These are phyloP conservation scores for Neonothopanus nambi DNA, from an alignment of 1,284 basidiomycete genomes.

Conservation along the genomic window DNA sequence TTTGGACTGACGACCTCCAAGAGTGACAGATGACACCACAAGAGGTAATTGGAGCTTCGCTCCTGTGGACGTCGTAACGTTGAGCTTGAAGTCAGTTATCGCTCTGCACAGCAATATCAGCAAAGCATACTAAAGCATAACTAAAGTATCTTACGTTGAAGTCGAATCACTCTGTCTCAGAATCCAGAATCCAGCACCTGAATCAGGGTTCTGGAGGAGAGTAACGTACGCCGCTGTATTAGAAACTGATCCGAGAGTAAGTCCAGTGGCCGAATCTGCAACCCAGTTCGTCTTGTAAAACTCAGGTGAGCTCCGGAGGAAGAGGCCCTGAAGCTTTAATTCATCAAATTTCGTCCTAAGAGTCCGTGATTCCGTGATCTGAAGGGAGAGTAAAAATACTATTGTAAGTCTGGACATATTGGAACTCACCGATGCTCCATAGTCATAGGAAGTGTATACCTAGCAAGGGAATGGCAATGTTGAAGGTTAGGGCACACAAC, in stretches of 20 bases:
- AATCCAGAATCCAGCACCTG: slow-evolving; percentile 66
- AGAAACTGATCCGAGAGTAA: slow-evolving; percentile 29
- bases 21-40: slow-evolving; percentile 49
- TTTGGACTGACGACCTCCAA: slow-evolving; percentile 72
- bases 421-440: slow-evolving; percentile 27
- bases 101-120: slow-evolving; percentile 34
- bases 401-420: too few relatives aligned
- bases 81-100: slow-evolving; percentile 53
- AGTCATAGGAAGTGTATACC: slow-evolving; percentile 44
- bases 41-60: slow-evolving; percentile 51
- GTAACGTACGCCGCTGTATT: slow-evolving; percentile 60
- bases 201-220: slow-evolving; percentile 67
- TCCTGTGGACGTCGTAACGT: slow-evolving; percentile 52
- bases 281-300: slow-evolving; percentile 78
- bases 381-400: too few relatives aligned
- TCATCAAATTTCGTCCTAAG: slow-evolving; percentile 53
- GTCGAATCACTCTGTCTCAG: slow-evolving; percentile 65
- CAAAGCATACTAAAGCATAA: not conserved
- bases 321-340: slow-evolving; percentile 41
- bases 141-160: slow-evolving; percentile 51
- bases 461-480: too few relatives aligned
- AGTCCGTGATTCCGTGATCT: slow-evolving; percentile 39
- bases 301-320: slow-evolving; percentile 67
- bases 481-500: slow-evolving; percentile 46
- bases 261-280: slow-evolving; percentile 57